A percentile compares a stretch with the other conserved stretches of the same genome.
Conservation (phyloP, 345 rosid species). For the Eucalyptus brandiana region DNA sequence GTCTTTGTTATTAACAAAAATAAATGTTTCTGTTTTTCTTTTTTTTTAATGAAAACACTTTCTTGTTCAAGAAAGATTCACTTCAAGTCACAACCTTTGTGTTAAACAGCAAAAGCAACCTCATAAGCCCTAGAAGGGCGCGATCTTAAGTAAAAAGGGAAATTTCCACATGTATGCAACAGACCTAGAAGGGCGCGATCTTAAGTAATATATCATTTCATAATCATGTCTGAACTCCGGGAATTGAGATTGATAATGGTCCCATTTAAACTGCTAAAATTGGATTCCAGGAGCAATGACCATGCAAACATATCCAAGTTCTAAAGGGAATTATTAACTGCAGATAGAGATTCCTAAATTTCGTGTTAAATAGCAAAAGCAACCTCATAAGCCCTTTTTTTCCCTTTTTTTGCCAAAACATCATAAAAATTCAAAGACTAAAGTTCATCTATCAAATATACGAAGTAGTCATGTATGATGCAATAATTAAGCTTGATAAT, state of each 20-base stretch:
- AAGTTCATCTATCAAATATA: background rate
- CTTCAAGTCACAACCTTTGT: background rate
- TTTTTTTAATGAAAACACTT: background rate
- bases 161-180: background rate
- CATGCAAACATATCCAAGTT: background rate
- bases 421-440: background rate
- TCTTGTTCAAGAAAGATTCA: background rate
- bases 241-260: background rate
- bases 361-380: background rate
- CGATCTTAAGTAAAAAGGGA: no score
- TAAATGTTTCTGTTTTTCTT: background rate
- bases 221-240: background rate
- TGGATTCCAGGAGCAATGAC: background rate
- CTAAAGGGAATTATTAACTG: background rate
- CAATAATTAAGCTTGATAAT: background rate
- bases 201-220: background rate
- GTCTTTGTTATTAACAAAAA: background rate
- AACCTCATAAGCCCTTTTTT: background rate
- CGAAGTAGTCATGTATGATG: background rate
- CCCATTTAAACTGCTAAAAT: background rate
- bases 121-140: no score
- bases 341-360: background rate
- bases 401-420: background rate
- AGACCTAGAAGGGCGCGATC: background rate
- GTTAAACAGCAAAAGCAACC: no score